phyloP scores from a whole-genome alignment of 768 basidiomycete species.

The Agaricus sinodeliciosus region DNA sequence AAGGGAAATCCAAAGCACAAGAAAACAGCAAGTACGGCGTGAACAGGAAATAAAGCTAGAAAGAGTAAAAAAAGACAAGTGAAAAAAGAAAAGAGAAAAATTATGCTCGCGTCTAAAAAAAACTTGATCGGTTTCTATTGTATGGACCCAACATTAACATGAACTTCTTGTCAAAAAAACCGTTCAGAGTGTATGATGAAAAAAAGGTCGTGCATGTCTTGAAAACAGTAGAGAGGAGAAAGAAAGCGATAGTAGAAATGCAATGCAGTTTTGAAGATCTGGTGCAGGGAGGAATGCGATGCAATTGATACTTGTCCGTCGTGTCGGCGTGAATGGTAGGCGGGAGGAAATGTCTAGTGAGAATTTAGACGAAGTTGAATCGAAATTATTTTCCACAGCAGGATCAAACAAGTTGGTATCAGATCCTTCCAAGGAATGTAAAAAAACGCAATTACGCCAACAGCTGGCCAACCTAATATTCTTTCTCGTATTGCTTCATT shows the following conservation, averaged over 20 bases:
- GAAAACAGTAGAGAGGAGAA: background rate
- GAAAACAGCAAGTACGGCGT: background rate
- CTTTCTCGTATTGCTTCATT: slow-evolving; percentile 6
- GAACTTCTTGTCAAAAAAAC: background rate
- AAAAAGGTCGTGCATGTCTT: slow-evolving; percentile 2
- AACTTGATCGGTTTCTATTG: slow-evolving; percentile 11
- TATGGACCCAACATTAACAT: slow-evolving; percentile 8
- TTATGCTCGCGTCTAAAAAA: slow-evolving; percentile 8
- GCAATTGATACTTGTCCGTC: slow-evolving; percentile 8
- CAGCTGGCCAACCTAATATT: slow-evolving; percentile 7
- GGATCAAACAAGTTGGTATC: background rate
- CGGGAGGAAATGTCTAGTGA: background rate
- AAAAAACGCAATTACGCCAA: slow-evolving; percentile 9
- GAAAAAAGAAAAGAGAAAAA: background rate
- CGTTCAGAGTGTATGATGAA: slow-evolving; percentile 11
- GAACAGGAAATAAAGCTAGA: background rate
- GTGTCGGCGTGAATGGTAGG: slow-evolving; percentile 4
- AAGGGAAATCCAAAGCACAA: slow-evolving; percentile 1
- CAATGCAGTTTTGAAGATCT: slow-evolving; percentile 1
- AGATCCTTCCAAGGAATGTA: slow-evolving; percentile 4
- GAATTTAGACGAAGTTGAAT: background rate
- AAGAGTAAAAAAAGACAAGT: background rate
- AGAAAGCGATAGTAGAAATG: slow-evolving; percentile 9
- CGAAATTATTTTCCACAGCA: slow-evolving; percentile 6
- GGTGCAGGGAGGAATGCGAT: background rate